Base-by-base conservation (phyloP, 1,284 basidiomycete species). In the Coriolopsis trogii region DNA sequence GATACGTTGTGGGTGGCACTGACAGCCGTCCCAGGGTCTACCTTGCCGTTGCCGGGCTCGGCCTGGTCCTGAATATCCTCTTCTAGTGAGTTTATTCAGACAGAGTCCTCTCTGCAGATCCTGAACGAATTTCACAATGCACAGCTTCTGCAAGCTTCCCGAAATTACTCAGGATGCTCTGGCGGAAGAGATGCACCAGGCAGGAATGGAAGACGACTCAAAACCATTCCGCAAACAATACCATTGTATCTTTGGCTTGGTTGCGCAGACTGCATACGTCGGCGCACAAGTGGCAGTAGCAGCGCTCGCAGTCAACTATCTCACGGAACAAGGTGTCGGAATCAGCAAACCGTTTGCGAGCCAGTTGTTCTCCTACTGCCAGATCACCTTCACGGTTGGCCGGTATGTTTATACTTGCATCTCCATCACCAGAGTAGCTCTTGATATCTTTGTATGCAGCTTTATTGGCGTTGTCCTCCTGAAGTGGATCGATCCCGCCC, bases 211-310 rank as follows among this genome's bases (percentile, higher is more conserved):
- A 25, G 64, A 69, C 13, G 78, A 82, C 51, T 67, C 73, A 30
- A 78, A 81, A 44, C 72, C 86, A 0, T 87, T 93, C 68, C 81
- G 79, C 76, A 85, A 80, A 69, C 87, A 91, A 58, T 82, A 81
- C 63, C 80, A 84, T 61, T 84, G 85, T 58, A 73, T 90, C 43
- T 83, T 87, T 63, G 90, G 89, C 34, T 87, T 60, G 63, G 74
- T 89, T 38, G 82, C 85, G 16, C 89, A 91, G 67, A 89, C 82
- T 42, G 70, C 76, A 44, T 89, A 91, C 66, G 81, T 83, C 79
- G 89, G 87, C 23, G 84, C 86, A 2, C 87, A 91, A 70, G 86
- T 91, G 21, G 82, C 77, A 4, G 83, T 90, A 25, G 89, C 88
- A 4, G 74, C 87, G 10, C 80, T 91, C 59, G 84, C 87, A 26